Percentiles rank a stretch among this genome's conserved stretches.
phyloP scores from a whole-genome alignment of 2,329 filamentous ascomycete genomes.

The Tolypocladium album region DNA sequence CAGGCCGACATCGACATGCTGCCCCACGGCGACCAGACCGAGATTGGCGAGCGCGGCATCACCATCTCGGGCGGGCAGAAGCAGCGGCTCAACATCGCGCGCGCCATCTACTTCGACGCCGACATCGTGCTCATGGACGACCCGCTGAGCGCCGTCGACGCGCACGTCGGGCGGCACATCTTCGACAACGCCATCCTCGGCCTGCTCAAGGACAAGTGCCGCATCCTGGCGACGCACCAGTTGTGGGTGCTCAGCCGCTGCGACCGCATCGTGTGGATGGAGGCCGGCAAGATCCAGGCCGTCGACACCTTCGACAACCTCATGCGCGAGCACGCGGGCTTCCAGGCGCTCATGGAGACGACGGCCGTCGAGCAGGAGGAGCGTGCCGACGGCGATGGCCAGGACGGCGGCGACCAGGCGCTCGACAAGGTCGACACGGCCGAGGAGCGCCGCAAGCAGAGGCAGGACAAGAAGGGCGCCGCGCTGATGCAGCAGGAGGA shows the following conservation, averaged over 20 bases:
- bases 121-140: slow-evolving; percentile 62
- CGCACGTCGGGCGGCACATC: slow-evolving; percentile 62
- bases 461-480: slow-evolving; percentile 46
- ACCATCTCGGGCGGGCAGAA: slow-evolving; percentile 94
- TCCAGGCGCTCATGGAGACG: slow-evolving; percentile 76
- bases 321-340: slow-evolving; percentile 67
- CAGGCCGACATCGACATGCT: slow-evolving; percentile 83
- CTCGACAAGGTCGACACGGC: slow-evolving; percentile 19
- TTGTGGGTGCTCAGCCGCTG: slow-evolving; percentile 85
- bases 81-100: slow-evolving; percentile 86
- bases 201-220: slow-evolving; percentile 76
- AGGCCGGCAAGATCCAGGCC: slow-evolving; percentile 72
- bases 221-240: slow-evolving; percentile 89
- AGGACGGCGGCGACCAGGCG: slow-evolving; percentile 18
- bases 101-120: slow-evolving; percentile 61
- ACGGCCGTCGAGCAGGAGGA: slow-evolving; percentile 57
- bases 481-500: slow-evolving; percentile 65
- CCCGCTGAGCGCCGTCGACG: slow-evolving; percentile 57
- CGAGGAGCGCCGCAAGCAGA: slow-evolving; percentile 22
- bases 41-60: slow-evolving; percentile 92
- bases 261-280: slow-evolving; percentile 89
- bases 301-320: slow-evolving; percentile 85
- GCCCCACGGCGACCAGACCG: slow-evolving; percentile 78
- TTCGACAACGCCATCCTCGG: slow-evolving; percentile 93
- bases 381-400: slow-evolving; percentile 27